A percentile compares a stretch with the other conserved stretches of the same genome.
Evolutionary conservation across 257 asterid species (phyloP).

Genomic region (Fraxinus pennsylvanica): DNA sequence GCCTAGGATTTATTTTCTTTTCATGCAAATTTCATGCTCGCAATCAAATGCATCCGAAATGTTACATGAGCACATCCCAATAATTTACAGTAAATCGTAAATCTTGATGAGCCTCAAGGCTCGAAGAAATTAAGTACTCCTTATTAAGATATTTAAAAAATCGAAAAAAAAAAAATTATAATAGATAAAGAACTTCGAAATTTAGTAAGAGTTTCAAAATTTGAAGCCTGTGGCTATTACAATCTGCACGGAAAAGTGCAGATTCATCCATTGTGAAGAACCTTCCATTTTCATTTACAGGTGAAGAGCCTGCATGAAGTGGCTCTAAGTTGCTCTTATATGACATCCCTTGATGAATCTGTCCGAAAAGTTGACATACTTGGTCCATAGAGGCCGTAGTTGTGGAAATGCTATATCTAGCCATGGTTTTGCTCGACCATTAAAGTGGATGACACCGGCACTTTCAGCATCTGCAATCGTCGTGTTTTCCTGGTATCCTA

Average conservation of each 20-base stretch:
- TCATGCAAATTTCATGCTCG: no score
- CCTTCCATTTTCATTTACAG: slow-evolving; percentile 48
- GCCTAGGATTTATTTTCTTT: no score
- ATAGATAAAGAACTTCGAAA: slow-evolving; percentile 33
- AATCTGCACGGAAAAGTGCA: slow-evolving; percentile 31
- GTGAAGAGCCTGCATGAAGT: slow-evolving; percentile 28
- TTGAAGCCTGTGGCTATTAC: slow-evolving; percentile 37
- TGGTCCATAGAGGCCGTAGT: slow-evolving; percentile 76
- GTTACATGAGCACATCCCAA: background rate
- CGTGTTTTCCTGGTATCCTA: slow-evolving; percentile 90
- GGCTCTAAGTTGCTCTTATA: slow-evolving; percentile 62
- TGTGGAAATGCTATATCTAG: slow-evolving; percentile 93
- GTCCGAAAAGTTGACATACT: slow-evolving; percentile 72
- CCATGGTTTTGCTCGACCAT: slow-evolving; percentile 99
- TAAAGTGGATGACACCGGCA: slow-evolving; percentile 88
- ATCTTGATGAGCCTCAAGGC: background rate
- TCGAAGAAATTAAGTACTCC: slow-evolving; percentile 22
- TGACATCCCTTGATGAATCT: slow-evolving; percentile 79
- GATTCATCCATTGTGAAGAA: slow-evolving; percentile 28
- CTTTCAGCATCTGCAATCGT: slow-evolving; percentile 60
- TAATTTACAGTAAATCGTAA: background rate
- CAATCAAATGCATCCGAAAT: no score
- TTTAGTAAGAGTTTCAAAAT: slow-evolving; percentile 44
- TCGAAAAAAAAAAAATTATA: slow-evolving; percentile 22
- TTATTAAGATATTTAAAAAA: slow-evolving; percentile 10